Base-by-base conservation (phyloP, 2,329 filamentous ascomycete species). In the Colletotrichum australisinense region DNA sequence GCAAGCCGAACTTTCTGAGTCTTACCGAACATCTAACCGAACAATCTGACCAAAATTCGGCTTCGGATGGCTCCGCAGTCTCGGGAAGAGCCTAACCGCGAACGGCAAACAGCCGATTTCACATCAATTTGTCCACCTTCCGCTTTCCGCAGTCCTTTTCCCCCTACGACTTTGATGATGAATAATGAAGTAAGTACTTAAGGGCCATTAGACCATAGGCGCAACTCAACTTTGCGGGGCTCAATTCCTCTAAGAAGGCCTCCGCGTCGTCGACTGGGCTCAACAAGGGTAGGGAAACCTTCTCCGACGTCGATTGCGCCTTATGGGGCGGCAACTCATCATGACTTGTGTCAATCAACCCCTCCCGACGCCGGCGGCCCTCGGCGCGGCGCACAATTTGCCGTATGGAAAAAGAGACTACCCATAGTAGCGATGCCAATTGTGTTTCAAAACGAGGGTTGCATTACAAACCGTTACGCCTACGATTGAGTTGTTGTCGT, bases 1-100 rank as follows among this genome's bases (percentile, higher is more conserved):
- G 12, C 9, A 14, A 38, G 49, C 28, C 49, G 26, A 35, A 53
- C 62, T 63, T 32, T n/a, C 19, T 42, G 42, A 19, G 42, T 49
- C 14, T 63, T 30, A 11, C 38, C 59, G 62, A 63, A 53, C 28
- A 35, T 53, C 4, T 22, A 4, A 4, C 38, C 60, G 32, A 38
- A 59, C 11, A 49, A 24, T 59, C 11, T 38, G n/a, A 7, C 57
- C 35, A 38, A 26, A 66, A 35, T 66, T 66, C 63, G 63, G 63
- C 52, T 58, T 66, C 63, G 63, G 63, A 5, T 9, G 5, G 22
- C 24, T 38, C 52, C 52, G 30, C 32, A 24, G 38, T 11, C 35
- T 66, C 35, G 35, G 35, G 22, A 65, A 64, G 63, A 26, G 35
- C 14, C 35, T 42, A 62, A 62, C 14, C 57, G 22, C 8, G 57